Conservation (phyloP, 2,329 filamentous ascomycete species). For the Penicillium concentricum region DNA sequence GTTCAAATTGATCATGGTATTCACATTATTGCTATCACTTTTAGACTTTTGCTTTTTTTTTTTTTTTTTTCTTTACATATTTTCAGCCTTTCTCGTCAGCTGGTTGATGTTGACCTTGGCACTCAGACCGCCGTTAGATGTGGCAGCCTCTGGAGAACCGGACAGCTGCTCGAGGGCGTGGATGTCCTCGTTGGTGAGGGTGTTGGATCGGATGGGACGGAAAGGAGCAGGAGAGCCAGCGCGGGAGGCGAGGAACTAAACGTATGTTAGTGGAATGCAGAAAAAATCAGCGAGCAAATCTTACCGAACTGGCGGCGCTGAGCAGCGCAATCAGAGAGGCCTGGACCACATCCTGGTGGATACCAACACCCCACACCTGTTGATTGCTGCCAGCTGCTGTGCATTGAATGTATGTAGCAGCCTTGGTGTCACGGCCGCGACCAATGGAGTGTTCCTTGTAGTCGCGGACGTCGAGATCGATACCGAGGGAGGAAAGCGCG, state of each 20-base stretch:
- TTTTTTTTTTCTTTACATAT: constrained; percentile 29
- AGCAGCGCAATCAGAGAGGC: constrained; percentile 83
- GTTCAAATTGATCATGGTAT: constrained; percentile 7
- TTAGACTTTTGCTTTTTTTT: constrained; percentile 8
- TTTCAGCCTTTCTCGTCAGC: constrained; percentile 39
- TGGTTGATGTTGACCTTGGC: constrained; percentile 39
- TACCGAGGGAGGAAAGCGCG: constrained; percentile 73
- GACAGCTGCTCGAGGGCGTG: constrained; percentile 45
- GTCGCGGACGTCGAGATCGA: constrained; percentile 86
- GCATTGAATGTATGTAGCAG: constrained; percentile 94
- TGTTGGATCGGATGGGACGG: constrained; percentile 57
- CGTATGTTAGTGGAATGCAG: not conserved
- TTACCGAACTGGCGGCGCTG: constrained; percentile 80
- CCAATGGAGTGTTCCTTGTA: constrained; percentile 97
- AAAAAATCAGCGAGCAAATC: constrained; percentile 30
- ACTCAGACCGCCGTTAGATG: constrained; percentile 28
- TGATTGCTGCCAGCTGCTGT: constrained; percentile 65
- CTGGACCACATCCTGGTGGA: constrained; percentile 90
- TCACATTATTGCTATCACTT: constrained; percentile 19
- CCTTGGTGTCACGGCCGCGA: constrained; percentile 76
- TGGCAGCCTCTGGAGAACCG: constrained; percentile 21
- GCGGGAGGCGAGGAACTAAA: constrained; percentile 69
- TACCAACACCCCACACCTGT: constrained; percentile 46
- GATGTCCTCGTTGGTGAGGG: constrained; percentile 46
- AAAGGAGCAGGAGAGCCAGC: constrained; percentile 67